Evolutionary conservation across 2,329 filamentous ascomycete species (phyloP).

Genomic region (Clarireedia hainanense): DNA sequence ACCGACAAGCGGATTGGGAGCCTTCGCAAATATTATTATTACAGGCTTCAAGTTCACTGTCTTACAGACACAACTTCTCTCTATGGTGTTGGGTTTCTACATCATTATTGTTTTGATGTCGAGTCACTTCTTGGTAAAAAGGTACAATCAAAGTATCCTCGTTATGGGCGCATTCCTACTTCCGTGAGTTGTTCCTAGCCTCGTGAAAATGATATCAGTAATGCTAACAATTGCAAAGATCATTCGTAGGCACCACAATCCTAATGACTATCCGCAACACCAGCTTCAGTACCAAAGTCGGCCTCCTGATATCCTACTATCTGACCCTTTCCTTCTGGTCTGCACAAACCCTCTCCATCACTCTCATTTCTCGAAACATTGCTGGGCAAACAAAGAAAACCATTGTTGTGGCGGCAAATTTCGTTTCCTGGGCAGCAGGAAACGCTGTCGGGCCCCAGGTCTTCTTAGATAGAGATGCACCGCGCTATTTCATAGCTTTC

Average conservation of each 20-base stretch:
- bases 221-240: conserved; percentile 34
- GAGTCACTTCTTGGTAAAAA: conserved; percentile 61
- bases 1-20: conserved; percentile 64
- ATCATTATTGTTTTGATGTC: conserved; percentile 63
- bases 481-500: conserved; percentile 45
- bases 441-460: conserved; percentile 46
- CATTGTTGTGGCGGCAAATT: conserved; percentile 47
- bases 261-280: conserved; percentile 60
- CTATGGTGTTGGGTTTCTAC: conserved; percentile 67
- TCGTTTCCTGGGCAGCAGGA: conserved; percentile 48
- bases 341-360: conserved; percentile 58
- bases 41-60: conserved; percentile 56
- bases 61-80: conserved; percentile 63
- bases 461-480: conserved; percentile 43
- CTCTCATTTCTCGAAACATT: conserved; percentile 48
- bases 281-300: conserved; percentile 50
- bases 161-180: conserved; percentile 59
- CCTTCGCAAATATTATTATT: conserved; percentile 70
- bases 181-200: conserved; percentile 40
- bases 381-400: conserved; percentile 55
- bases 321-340: conserved; percentile 74
- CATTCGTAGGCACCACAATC: conserved; percentile 63
- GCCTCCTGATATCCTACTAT: conserved; percentile 67
- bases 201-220: not conserved
- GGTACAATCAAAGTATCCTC: conserved; percentile 58